Evolutionary conservation across 306 rosid species (phyloP), one percentile per base, ranked within the genome.

Genomic region (Vigna radiata): DNA sequence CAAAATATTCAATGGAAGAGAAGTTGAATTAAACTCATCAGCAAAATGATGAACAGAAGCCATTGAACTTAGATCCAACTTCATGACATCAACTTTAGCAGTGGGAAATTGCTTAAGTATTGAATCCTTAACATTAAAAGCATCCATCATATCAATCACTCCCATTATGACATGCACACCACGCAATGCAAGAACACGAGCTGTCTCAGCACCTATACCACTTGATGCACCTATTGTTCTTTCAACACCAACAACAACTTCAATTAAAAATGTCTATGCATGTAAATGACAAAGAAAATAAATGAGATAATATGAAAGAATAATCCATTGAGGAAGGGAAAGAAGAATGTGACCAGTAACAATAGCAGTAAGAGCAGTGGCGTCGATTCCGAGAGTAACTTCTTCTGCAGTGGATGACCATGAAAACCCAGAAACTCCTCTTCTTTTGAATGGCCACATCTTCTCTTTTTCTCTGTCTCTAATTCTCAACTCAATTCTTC

Each of bases 131-230:
- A 83, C 89, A 53, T 81, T 71, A 43, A 66, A 70, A 77, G 82
- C 96, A 53, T 85, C 86, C 37, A 25, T 77, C 79, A 88, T 16
- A 77, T 88, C 88, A 60, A 91, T 83, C 23, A 83, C 91, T 1
- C 77, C 93, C 91, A 90, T 92, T 12, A 66, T 43, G 53, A 66
- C 71, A 66, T 66, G 71, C 1, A 66, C 36, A 43, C 71, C 71
- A 19, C 83, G 91, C 84, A 88, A 63, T 50, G 96, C 96, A 37
- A 92, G 97, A 71, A 90, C 93, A 17, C 91, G 83, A 0, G 91
- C 58, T 27, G 93, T 88, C 79, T 92, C 97, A 23, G 86, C 71
- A 49, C 96, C 96, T 69, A 88, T 87, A 5, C 97, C 97, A 71
- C 88, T 90, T 2, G 91, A 81, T 49, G 96, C 87, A 65, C 97